phyloP scores from a whole-genome alignment of 768 basidiomycete genomes.

The Xerocomus spinulosus region DNA sequence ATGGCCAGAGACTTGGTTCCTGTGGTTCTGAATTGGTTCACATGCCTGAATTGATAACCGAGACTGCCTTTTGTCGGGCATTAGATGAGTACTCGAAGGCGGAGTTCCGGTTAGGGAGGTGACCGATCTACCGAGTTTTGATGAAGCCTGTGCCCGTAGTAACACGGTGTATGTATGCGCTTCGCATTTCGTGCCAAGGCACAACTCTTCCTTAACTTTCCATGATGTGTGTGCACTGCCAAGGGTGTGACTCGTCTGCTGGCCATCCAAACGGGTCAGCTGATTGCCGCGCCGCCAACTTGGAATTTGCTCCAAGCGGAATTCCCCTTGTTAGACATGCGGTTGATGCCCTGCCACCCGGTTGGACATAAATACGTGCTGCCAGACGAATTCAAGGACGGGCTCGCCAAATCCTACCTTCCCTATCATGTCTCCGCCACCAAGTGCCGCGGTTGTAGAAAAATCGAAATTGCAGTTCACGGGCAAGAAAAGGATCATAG shows the following conservation, averaged over 20 bases:
- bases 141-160: constrained; percentile 6
- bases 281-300: too few relatives aligned
- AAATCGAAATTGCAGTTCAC: constrained; percentile 3
- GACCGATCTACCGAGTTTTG: constrained; percentile 14
- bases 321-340: background rate
- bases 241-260: too few relatives aligned
- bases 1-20: background rate
- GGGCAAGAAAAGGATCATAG: constrained; percentile 55
- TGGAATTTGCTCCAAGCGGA: too few relatives aligned
- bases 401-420: background rate
- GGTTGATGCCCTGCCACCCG: background rate
- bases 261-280: too few relatives aligned
- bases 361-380: constrained; percentile 23
- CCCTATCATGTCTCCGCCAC: constrained; percentile 9
- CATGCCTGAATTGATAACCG: constrained; percentile 36
- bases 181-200: too few relatives aligned
- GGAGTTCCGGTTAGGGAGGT: constrained; percentile 78
- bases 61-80: constrained; percentile 60
- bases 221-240: too few relatives aligned
- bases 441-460: background rate
- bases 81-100: constrained; percentile 69
- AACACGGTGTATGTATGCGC: background rate
- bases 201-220: too few relatives aligned
- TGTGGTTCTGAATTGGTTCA: background rate
- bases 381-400: background rate